Conservation (phyloP, 2,329 filamentous ascomycete genomes). For the Cytospora paraplurivora region DNA sequence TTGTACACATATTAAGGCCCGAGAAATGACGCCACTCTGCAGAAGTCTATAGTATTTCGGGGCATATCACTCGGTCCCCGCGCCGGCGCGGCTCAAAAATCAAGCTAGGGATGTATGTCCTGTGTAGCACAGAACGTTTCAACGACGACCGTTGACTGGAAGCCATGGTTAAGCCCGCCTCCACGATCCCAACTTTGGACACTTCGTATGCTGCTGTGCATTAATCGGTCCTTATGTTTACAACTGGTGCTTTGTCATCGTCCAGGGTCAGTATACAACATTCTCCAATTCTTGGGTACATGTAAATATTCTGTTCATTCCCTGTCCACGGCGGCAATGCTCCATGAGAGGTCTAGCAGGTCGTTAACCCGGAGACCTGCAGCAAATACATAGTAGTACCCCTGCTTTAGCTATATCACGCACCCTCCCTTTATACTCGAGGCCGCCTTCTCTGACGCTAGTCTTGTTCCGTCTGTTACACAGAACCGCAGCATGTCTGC, state of each 20-base stretch:
- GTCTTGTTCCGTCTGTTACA: not conserved
- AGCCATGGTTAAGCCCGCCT: not conserved
- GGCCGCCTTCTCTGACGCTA: not conserved
- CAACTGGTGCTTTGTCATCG: not conserved
- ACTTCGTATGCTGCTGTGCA: no score
- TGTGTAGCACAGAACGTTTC: not conserved
- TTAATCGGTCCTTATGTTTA: no score
- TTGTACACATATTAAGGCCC: not conserved
- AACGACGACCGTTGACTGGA: not conserved
- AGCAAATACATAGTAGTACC: not conserved
- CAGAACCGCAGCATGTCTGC: not conserved
- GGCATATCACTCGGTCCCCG: not conserved
- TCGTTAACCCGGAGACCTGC: not conserved
- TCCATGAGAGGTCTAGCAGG: not conserved
- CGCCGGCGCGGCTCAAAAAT: not conserved
- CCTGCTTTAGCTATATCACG: not conserved
- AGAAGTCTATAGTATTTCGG: not conserved
- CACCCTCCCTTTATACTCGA: not conserved
- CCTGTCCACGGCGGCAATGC: not conserved
- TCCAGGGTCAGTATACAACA: not conserved
- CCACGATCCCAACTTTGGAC: not conserved
- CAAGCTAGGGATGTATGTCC: not conserved
- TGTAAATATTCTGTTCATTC: no score
- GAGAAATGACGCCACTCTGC: not conserved
- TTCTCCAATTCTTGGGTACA: no score